phyloP scores from a whole-genome alignment of 306 rosid genomes.

The Canavalia gladiata region DNA sequence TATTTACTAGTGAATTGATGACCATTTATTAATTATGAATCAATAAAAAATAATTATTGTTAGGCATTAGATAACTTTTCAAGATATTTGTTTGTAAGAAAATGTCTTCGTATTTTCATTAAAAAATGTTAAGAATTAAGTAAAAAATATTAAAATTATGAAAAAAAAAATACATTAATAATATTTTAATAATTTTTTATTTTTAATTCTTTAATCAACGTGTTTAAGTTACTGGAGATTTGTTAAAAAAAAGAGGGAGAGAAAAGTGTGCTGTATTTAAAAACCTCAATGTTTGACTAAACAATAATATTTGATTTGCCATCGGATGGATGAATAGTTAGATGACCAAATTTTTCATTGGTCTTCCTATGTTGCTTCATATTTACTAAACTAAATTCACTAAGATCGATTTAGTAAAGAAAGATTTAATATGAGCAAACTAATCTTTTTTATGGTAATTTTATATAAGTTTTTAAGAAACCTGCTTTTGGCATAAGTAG shows the following conservation, averaged over 20 bases:
- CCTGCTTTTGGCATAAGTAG: not conserved
- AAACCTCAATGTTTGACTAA: constrained; percentile 42
- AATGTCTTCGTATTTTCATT: too few relatives aligned
- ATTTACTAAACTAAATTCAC: constrained; percentile 20
- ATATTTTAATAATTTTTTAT: too few relatives aligned
- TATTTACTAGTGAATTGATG: not conserved
- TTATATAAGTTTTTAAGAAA: not conserved
- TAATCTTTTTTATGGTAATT: not conserved
- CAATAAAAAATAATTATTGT: not conserved
- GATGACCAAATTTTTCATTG: constrained; percentile 44
- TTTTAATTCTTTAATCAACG: too few relatives aligned
- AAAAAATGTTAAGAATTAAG: too few relatives aligned
- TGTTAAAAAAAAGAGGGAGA: too few relatives aligned
- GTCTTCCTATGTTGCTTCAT: not conserved
- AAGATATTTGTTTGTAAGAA: not conserved
- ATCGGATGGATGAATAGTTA: constrained; percentile 39
- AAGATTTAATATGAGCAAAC: too few relatives aligned
- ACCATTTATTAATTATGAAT: not conserved
- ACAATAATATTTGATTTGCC: constrained; percentile 51
- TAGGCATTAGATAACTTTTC: not conserved
- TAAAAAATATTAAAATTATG: too few relatives aligned
- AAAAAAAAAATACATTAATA: too few relatives aligned
- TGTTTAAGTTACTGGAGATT: too few relatives aligned
- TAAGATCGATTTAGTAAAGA: too few relatives aligned
- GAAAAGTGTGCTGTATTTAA: not conserved